Evolutionary conservation across 805 yeast species (phyloP).

Genomic region (Kuraishia molischiana): DNA sequence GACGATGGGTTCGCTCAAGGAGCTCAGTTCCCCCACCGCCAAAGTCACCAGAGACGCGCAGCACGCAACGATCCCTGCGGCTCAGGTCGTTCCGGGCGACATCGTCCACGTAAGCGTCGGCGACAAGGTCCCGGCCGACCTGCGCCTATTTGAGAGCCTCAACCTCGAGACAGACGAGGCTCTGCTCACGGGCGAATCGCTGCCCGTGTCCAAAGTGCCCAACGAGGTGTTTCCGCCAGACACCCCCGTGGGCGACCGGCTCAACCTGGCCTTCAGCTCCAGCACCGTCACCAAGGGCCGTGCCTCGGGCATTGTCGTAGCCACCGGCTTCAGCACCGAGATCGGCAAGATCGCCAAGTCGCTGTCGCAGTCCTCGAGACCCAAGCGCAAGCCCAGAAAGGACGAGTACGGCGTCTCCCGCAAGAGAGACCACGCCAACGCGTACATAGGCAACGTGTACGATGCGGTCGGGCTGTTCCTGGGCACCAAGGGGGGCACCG

Average conservation of each 20-base stretch:
- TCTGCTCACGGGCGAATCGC: slow-evolving; percentile 80
- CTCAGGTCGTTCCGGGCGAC: slow-evolving; percentile 68
- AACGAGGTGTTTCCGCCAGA: slow-evolving; percentile 18
- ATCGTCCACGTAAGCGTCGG: slow-evolving; percentile 55
- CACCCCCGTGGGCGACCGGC: slow-evolving; percentile 63
- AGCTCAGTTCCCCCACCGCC: slow-evolving; percentile 64
- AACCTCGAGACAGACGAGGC: slow-evolving; percentile 82
- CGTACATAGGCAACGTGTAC: slow-evolving; percentile 35
- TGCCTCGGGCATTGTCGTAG: slow-evolving; percentile 56
- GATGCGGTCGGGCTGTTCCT: slow-evolving; percentile 58
- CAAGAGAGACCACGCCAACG: slow-evolving; percentile 32
- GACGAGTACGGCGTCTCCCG: slow-evolving; percentile 33
- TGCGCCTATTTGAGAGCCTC: slow-evolving; percentile 44
- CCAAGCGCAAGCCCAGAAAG: slow-evolving; percentile 29
- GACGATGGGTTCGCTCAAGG: slow-evolving; percentile 66
- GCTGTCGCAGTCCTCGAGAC: slow-evolving; percentile 30
- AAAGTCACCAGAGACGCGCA: slow-evolving; percentile 43
- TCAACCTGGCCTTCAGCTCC: slow-evolving; percentile 64
- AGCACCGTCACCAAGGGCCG: slow-evolving; percentile 68
- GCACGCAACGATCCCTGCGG: slow-evolving; percentile 47
- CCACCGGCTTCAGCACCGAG: slow-evolving; percentile 65
- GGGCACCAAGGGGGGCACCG: slow-evolving; percentile 75
- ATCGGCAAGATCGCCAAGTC: slow-evolving; percentile 67
- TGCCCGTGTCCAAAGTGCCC: slow-evolving; percentile 54
- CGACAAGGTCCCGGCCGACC: slow-evolving; percentile 69